phyloP scores from a whole-genome alignment of 2,329 filamentous ascomycete species.

The Alternaria solani region DNA sequence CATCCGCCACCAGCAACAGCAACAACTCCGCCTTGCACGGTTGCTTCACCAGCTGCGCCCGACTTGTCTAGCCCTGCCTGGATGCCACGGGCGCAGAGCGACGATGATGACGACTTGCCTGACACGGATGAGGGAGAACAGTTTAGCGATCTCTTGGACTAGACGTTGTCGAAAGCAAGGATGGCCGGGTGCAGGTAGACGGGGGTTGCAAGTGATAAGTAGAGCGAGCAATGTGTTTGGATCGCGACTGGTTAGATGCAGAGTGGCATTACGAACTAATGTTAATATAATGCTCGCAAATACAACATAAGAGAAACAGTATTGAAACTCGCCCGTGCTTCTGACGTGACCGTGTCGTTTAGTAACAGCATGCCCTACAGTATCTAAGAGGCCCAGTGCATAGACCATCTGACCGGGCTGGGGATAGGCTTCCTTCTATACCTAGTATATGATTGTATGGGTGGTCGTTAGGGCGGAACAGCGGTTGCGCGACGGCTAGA shows the following conservation, averaged over 20 bases:
- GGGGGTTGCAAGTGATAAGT: not conserved
- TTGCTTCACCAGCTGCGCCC: not conserved
- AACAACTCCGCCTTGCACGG: not conserved
- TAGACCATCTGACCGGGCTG: not conserved
- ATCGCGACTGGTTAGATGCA: not conserved
- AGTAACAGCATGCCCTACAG: not conserved
- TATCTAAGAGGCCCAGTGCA: not conserved
- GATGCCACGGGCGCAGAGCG: not conserved
- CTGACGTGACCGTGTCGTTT: not conserved
- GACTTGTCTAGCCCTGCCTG: not conserved
- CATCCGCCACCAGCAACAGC: not conserved
- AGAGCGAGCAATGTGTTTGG: not conserved
- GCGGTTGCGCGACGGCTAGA: not conserved
- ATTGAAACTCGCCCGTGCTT: not conserved
- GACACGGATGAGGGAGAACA: not conserved
- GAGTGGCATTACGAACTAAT: not conserved
- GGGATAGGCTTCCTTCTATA: not conserved
- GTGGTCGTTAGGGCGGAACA: not conserved
- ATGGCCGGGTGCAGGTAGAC: not conserved
- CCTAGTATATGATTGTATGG: not conserved
- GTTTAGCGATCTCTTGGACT: not conserved
- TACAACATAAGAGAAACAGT: not conserved
- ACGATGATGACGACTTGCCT: not conserved
- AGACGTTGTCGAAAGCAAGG: not conserved
- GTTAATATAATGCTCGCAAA: not conserved